Evolutionary conservation across 2,329 filamentous ascomycete genomes (phyloP).

Genomic region (Apiospora koreana): DNA sequence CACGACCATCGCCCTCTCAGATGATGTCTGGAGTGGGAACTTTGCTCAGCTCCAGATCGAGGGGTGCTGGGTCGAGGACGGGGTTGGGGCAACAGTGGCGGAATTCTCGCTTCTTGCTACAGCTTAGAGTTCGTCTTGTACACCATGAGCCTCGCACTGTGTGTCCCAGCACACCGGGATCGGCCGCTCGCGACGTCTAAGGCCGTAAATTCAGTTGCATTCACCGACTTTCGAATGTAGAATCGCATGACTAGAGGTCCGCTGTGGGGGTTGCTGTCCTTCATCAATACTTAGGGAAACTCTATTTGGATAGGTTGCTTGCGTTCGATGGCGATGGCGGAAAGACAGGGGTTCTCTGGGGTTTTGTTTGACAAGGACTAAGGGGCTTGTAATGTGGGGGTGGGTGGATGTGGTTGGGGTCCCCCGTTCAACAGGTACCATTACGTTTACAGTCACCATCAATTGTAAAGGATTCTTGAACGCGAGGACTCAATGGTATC

Average conservation of each 20-base stretch:
- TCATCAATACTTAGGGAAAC: neutral
- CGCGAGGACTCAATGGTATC: neutral
- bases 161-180: neutral
- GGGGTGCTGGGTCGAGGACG: slow-evolving; percentile 9
- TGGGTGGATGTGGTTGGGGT: neutral
- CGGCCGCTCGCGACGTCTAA: neutral
- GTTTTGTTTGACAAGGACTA: neutral
- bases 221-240: neutral
- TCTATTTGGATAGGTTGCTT: neutral
- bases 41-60: neutral
- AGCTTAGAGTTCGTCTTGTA: neutral
- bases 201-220: neutral
- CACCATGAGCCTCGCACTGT: neutral
- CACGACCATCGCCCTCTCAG: neutral
- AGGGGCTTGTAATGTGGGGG: neutral
- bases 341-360: neutral
- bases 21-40: neutral
- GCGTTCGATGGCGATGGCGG: neutral
- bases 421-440: neutral
- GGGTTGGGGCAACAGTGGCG: slow-evolving; percentile 1
- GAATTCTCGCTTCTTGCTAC: neutral
- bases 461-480: neutral
- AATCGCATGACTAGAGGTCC: neutral
- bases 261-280: neutral
- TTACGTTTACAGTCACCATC: neutral